Base-by-base conservation (phyloP, 2,329 filamentous ascomycete genomes). In the Arthrobotrys sinensis region DNA sequence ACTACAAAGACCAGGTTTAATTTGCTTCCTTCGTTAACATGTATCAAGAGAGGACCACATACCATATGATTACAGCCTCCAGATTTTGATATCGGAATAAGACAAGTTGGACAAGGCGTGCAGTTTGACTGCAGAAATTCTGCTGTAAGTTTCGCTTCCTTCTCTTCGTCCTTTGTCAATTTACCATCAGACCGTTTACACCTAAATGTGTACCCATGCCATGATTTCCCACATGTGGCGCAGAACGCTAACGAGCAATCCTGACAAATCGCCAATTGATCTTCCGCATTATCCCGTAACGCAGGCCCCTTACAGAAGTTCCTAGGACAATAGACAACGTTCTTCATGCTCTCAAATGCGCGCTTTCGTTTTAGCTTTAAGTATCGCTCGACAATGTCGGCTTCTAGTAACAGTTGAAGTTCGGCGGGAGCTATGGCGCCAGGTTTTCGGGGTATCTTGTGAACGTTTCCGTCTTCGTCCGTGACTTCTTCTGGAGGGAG, bases 31-130 rank as follows among this genome's bases (percentile, higher is more conserved):
- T 12, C 3, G n/a, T 21, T 32, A 3, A 14, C 4, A 36, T 14
- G 24, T 38, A 14, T 11, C n/a, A 34, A 50, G 24, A 16, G 28
- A 8, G n/a, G 40, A 84, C 91, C 93, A 85, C 95, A 97, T 62
- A 91, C 92, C 94, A 98, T 98, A 85, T 97, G 94, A 84, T 97
- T 97, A 87, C 96, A 99, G 45, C 96, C 96, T 82, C 93, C 90
- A 0, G 92, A 93, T 86, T 99, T 99, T 83, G 97, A 93, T 21
- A 91, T 91, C 0, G 93, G 93, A 0, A 92, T 91, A 34, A 88
- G 90, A 85, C 96, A 99, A 3, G 93, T 95, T 10, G 96, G 94
- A 83, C 96, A 99, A 0, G 92, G 90, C 10, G 93, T 93, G 0
- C 94, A 96, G 85, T 97, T 91, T 79, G 90, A 85, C 60, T 89